Evolutionary conservation across 352 stramenopile genomes (phyloP), one percentile per base, ranked within the genome.

Genomic region (Pythium chondricola): DNA sequence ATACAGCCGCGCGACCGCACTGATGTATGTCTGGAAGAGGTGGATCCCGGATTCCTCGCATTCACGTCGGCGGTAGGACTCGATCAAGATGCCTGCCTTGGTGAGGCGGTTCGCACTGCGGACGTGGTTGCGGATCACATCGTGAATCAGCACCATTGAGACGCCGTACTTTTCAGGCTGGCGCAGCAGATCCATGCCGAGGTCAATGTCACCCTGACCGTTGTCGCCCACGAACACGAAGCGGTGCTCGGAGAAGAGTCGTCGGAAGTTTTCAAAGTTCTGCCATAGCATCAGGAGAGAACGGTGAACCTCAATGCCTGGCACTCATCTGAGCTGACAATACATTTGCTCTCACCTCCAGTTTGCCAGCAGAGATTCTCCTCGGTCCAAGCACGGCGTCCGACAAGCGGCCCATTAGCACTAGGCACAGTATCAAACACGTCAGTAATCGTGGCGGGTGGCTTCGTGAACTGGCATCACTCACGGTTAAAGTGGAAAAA

Each of bases 181-280:
- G 32, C 54, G 56, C 27, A 91, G 52, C 43, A 91, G 53, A 33
- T 73, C 61, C 58, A 87, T 89, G 63, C 80, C 80, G 20, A 91
- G 49, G 31, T 89, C 77, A 25, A 91, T 91, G 49, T 91, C 80
- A 14, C 80, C 77, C 43, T 91, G 80, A 4, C 80, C 80, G 30
- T 91, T 91, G 54, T 91, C 80, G 4, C 80, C 80, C 24, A 91
- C 78, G 31, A 91, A 91, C 18, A 91, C 65, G 43, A 89, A 91
- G 16, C 63, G 74, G 27, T 85, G 66, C 45, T 91, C 80, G 27
- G 73, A 48, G 43, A 91, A 91, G 11, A 91, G 48, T 13, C 74
- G 73, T 25, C 74, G 77, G 48, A 85, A 88, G 10, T 71, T 71
- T 31, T 79, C 70, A 41, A 91, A 91, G 52, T 88, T 88, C 74